A percentile compares a stretch with the other conserved stretches of the same genome.
These are phyloP conservation scores for Fusarium beomiforme DNA, from an alignment of 2,329 filamentous ascomycete species.

Conservation along the genomic window DNA sequence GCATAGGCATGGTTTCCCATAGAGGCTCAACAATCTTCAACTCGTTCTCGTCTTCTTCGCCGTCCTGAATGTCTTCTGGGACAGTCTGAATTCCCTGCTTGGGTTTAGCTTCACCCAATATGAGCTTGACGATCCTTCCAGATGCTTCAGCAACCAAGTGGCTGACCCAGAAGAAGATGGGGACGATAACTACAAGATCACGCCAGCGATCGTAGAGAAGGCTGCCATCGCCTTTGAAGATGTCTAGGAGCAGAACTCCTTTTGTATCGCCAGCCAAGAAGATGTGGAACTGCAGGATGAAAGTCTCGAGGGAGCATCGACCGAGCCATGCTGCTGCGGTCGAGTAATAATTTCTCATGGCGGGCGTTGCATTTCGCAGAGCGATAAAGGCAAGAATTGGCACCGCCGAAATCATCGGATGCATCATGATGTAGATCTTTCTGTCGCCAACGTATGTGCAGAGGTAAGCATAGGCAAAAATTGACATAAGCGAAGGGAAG, in stretches of 20 bases:
- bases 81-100: not conserved
- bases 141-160: conserved; percentile 41
- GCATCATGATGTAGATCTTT: conserved; percentile 56
- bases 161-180: conserved; percentile 45
- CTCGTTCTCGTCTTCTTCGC: conserved; percentile 24
- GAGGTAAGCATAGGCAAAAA: conserved; percentile 43
- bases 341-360: conserved; percentile 43
- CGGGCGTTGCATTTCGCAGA: conserved; percentile 57
- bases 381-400: conserved; percentile 63
- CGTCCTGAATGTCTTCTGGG: not conserved
- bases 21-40: conserved; percentile 39
- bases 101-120: conserved; percentile 27
- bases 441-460: conserved; percentile 17
- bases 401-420: conserved; percentile 64
- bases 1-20: conserved; percentile 12
- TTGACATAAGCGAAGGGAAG: conserved; percentile 38
- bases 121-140: conserved; percentile 37
- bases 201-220: conserved; percentile 42
- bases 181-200: conserved; percentile 39
- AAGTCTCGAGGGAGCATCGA: conserved; percentile 66
- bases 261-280: conserved; percentile 69
- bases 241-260: conserved; percentile 54
- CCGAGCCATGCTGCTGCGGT: conserved; percentile 63
- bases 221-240: conserved; percentile 39
- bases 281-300: conserved; percentile 69